Evolutionary conservation across 129 eudicot species (phyloP), one percentile per base, ranked within the genome.

Genomic region (Oenanthe sinensis): DNA sequence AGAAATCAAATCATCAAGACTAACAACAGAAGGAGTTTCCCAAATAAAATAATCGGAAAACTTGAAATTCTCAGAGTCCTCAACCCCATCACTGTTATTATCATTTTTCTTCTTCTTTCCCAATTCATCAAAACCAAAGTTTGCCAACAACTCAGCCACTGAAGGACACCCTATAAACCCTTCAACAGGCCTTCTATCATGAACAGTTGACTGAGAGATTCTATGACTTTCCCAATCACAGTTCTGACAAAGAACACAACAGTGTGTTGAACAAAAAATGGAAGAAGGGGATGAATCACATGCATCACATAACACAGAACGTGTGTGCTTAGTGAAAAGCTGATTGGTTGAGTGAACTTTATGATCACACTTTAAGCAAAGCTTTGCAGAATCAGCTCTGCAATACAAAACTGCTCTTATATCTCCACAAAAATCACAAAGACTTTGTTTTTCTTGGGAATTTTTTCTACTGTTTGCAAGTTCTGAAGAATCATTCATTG

Each of bases 361-460:
- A 0, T 85, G 84, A 52, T 94, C 97, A 74, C 98, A 94, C 28
- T 81, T 77, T 43, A 94, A 77, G 28, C 97, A 91, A 37, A 94
- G 90, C 83, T 85, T 88, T 3, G 98, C 98, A 6, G 96, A 87
- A 65, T 94, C 98, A 4, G 98, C 97, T 74, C 98, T 78, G 81
- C 98, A 94, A 71, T 91, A 91, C 17, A 94, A 69, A 6, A 91
- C 50, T 0, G 98, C 97, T 10, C 79, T 68, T 8, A 91, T 78
- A 47, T 90, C 78, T 8, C 85, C 78, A 81, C 98, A 94, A 89
- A 86, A 88, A 81, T 94, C 98, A 76, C 98, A 94, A 4, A 84
- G 82, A 2, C 90, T 28, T 69, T 48, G 55, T 69, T 60, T 60
- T 60, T 60, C 68, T 24, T 52, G 30, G 33, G 2, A 9, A 8